Evolutionary conservation across 257 asterid species (phyloP), one percentile per base, ranked within the genome.

Genomic region (Nicotiana paniculata): DNA sequence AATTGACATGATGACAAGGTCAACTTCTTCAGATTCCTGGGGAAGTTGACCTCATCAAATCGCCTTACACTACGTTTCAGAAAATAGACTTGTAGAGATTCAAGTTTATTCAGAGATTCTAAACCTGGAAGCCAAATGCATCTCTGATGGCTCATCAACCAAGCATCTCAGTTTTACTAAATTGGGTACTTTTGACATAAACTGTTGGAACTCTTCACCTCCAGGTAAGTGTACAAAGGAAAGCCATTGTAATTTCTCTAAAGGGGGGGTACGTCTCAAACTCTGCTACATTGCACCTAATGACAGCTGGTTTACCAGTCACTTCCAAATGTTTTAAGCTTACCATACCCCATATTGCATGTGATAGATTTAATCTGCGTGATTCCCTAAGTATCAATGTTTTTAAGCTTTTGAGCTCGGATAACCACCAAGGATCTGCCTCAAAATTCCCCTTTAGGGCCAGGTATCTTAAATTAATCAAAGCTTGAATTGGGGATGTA

Each of bases 11-110:
- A 68, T 4, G 81, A 59, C 79, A 82, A 64, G 24, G 82, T 79
- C 51, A 85, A 12, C 26, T 82, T 82, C 55, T 61, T 79, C 9
- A 85, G 82, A 64, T 80, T 79, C 15, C 21, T 1, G n/a, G 86
- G 85, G 64, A 85, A 70, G 43, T 39, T 5, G 28, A 80, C 64
- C 35, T 48, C 76, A 35, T 48, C 76, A 35, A 26, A 16, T 9
- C 51, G 82, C 33, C 2, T 32, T 3, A 3, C 11, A 24, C 12
- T 3, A 1, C 13, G 12, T 26, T 17, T 67, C 4, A 24, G 9
- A 37, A 67, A 66, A 5, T 0, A 26, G 5, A 85, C n/a, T 30
- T 82, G 72, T 3, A 85, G 82, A 4, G 83, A 59, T 37, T 69
- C 80, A 15, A 85, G 85, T 2, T 39, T 76, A 82, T 3, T 4